Evolutionary conservation across 148 eudicot genomes (phyloP).

Genomic region (Vaccinium vitisidaea): DNA sequence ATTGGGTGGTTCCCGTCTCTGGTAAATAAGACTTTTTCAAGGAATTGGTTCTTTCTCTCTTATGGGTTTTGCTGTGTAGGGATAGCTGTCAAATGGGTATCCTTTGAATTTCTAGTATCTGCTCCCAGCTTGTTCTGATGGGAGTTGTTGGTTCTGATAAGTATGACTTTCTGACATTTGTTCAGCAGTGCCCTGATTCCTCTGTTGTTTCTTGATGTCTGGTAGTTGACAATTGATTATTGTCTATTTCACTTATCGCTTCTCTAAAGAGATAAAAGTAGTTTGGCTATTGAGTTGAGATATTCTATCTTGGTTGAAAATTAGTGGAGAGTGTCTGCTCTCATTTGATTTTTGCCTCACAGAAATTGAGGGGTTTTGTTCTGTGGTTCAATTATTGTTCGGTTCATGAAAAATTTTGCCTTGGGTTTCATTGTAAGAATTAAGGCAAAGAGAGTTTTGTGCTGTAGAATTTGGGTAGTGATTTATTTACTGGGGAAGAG

Average conservation of each 20-base stretch:
- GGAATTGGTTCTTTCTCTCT: not conserved
- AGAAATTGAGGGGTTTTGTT: not conserved
- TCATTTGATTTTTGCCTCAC: conserved; percentile 14
- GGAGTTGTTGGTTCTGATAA: conserved; percentile 10
- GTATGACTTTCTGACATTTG: conserved; percentile 10
- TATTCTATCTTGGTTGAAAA: not conserved
- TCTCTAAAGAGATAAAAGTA: not conserved
- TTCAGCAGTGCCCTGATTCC: not conserved
- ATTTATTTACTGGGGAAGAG: conserved; percentile 7
- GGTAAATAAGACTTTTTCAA: not conserved
- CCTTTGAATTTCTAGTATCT: conserved; percentile 6
- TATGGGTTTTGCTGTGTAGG: conserved; percentile 19
- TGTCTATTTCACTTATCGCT: not conserved
- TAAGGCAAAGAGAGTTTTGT: conserved; percentile 22
- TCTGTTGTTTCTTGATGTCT: not conserved
- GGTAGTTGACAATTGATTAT: not conserved
- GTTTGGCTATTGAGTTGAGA: conserved; percentile 1
- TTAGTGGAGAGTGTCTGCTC: not conserved
- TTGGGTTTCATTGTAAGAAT: conserved; percentile 18
- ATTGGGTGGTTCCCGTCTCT: conserved; percentile 19
- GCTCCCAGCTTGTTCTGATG: conserved; percentile 10
- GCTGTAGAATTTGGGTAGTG: conserved; percentile 28
- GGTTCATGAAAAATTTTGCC: conserved; percentile 26
- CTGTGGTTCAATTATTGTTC: conserved; percentile 15
- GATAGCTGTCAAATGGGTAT: conserved; percentile 29